phyloP scores from a whole-genome alignment of 2,329 filamentous ascomycete species.

The Cercospora sp. region DNA sequence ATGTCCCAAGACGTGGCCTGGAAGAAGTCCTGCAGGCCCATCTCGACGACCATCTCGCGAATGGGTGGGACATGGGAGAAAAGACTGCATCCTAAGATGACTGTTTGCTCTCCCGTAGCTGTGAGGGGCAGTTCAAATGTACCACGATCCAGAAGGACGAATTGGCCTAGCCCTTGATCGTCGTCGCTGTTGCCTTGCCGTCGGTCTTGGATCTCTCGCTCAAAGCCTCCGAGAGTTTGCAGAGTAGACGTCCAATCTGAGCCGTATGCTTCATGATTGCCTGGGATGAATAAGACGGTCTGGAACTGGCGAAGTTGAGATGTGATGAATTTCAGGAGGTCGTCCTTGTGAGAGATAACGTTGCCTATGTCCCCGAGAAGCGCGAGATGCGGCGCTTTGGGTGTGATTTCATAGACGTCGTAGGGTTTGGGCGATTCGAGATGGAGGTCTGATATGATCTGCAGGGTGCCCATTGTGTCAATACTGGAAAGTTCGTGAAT shows the following conservation, averaged over 20 bases:
- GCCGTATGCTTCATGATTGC: conserved; percentile 59
- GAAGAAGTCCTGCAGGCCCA: conserved; percentile 22
- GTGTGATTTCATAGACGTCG: conserved; percentile 51
- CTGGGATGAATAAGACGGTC: conserved; percentile 54
- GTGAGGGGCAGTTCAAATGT: conserved; percentile 15
- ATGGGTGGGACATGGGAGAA: conserved; percentile 18
- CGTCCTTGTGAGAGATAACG: conserved; percentile 38
- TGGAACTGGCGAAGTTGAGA: conserved; percentile 52
- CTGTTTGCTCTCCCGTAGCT: conserved; percentile 23
- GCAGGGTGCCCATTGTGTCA: conserved; percentile 24
- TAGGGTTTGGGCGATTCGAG: conserved; percentile 55
- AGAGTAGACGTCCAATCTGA: conserved; percentile 41
- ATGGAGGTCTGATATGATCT: conserved; percentile 59
- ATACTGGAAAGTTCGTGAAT: not conserved
- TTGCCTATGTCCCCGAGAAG: conserved; percentile 60
- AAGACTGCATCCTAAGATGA: conserved; percentile 40
- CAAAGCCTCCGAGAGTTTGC: conserved; percentile 30
- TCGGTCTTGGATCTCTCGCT: not conserved
- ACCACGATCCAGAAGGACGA: conserved; percentile 44
- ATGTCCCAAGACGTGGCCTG: conserved; percentile 41
- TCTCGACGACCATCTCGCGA: conserved; percentile 11
- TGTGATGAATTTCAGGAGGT: conserved; percentile 51
- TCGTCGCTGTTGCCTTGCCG: not conserved
- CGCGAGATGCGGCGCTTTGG: conserved; percentile 54
- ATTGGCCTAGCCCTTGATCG: conserved; percentile 40